Base-by-base conservation (phyloP, 2,329 filamentous ascomycete genomes). In the Ascosphaera aggregata region DNA sequence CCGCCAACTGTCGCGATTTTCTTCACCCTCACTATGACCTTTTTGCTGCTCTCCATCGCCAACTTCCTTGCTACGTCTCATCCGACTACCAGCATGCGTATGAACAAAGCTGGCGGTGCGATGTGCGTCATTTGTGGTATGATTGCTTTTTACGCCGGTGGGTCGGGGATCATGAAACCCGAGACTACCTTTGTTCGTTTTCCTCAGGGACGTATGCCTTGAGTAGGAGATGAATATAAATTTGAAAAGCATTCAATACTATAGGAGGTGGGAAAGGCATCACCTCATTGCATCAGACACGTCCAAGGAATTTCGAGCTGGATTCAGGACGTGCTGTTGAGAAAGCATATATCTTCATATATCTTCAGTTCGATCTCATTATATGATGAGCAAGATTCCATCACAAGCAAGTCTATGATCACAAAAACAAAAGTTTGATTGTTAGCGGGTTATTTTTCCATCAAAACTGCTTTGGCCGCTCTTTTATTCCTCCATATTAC, bases 1-100 rank as follows among this genome's bases (percentile, higher is more conserved):
- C 56, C 73, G 9, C 62, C 67, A 37, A 71, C 73, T 53, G 61
- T 72, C 47, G 44, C 56, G 37, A 64, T 73, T 2, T 68, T 76
- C 51, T 65, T 66, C 48, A 68, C 66, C 9, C 63, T 76, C 13
- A 62, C 66, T 37, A 43, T 76, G 18, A 65, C 66, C 1, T 74
- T 73, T 49, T 55, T 75, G 22, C 54, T 74, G 41, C 64, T 76
- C 4, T 60, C 59, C 11, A 59, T 69, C 37, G 63, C 60, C 38
- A 61, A 70, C 54, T 64, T 73, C 39, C 47, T 64, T 38, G 48
- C 49, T n/a, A 54, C 57, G 1, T 51, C 53, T 32, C 54, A 59
- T 38, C 44, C 46, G 0, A 51, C 46, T 1, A 53, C 48, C 1
- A 63, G 66, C 2, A 49, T 67, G 24, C 44, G 49, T 0, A 44